These are phyloP conservation scores for Hericium rajendrae DNA, from an alignment of 768 basidiomycete genomes.

Conservation along the genomic window DNA sequence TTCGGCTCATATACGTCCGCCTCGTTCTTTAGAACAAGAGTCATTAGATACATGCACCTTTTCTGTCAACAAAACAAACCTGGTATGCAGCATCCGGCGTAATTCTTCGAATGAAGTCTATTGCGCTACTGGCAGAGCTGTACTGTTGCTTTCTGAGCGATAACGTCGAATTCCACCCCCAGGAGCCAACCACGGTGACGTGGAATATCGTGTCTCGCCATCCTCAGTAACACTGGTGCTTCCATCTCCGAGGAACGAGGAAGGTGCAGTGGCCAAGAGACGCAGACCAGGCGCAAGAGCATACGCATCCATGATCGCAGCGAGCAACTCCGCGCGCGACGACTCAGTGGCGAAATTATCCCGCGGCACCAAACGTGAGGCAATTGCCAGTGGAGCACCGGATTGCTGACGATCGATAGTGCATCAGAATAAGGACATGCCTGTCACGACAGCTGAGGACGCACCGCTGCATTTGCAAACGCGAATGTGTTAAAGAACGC, in stretches of 20 bases:
- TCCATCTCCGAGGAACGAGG: not conserved
- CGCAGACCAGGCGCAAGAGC: not conserved
- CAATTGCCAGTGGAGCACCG: constrained; percentile 31
- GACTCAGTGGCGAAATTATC: constrained; percentile 26
- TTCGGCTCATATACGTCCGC: constrained; percentile 40
- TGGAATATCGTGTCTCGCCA: constrained; percentile 39
- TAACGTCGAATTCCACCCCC: constrained; percentile 36
- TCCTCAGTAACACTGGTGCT: constrained; percentile 12
- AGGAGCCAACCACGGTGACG: constrained; percentile 31
- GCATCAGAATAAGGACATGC: not conserved
- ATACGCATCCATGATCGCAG: constrained; percentile 30
- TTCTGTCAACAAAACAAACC: not conserved
- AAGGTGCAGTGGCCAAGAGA: not conserved
- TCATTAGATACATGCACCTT: not conserved
- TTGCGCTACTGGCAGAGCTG: not conserved
- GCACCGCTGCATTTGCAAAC: constrained; percentile 28
- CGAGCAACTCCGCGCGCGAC: constrained; percentile 23
- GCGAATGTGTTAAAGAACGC: constrained; percentile 32
- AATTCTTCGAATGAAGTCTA: not conserved
- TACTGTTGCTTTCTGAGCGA: constrained; percentile 22
- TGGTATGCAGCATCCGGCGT: not conserved
- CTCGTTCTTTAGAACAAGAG: constrained; percentile 28
- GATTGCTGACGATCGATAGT: constrained; percentile 21
- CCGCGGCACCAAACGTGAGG: constrained; percentile 35
- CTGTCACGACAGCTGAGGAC: not conserved